Conservation (phyloP, 768 basidiomycete genomes). For the Suillus bovinus region DNA sequence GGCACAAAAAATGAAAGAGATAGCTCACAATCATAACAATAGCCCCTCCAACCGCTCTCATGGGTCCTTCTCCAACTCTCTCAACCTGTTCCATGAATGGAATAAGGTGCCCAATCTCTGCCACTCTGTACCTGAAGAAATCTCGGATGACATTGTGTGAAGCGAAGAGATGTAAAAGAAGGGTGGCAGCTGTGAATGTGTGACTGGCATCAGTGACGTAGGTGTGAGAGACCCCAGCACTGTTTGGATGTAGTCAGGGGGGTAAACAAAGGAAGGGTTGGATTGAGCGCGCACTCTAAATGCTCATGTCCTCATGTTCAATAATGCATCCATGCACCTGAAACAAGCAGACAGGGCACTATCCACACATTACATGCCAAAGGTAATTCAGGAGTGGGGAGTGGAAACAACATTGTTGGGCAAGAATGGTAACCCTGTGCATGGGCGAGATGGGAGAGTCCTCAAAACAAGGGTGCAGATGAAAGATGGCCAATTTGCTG, state of each 20-base stretch:
- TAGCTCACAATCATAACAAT: constrained; percentile 53
- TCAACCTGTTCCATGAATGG: constrained; percentile 48
- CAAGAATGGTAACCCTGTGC: no score
- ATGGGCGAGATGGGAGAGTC: no score
- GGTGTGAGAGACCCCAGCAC: constrained; percentile 53
- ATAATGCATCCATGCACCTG: no score
- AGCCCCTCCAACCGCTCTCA: constrained; percentile 44
- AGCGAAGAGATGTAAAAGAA: constrained; percentile 16
- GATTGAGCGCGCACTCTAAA: constrained; percentile 47
- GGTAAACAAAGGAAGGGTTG: background rate
- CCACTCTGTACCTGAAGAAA: constrained; percentile 76
- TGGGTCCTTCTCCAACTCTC: constrained; percentile 21
- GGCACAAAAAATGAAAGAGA: constrained; percentile 2
- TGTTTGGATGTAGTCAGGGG: constrained; percentile 26
- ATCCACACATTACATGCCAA: no score
- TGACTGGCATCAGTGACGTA: constrained; percentile 72
- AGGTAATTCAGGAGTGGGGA: no score
- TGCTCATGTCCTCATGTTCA: no score
- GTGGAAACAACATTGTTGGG: no score
- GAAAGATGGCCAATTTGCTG: no score
- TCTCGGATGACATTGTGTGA: constrained; percentile 74
- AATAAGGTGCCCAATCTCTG: constrained; percentile 66
- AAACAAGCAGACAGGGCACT: no score
- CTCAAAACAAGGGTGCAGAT: no score
- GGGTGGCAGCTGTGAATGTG: constrained; percentile 55